A percentile compares a stretch with the other conserved stretches of the same genome.
Evolutionary conservation across 805 yeast genomes (phyloP).

Genomic region (Wickerhamomyces pijperi): DNA sequence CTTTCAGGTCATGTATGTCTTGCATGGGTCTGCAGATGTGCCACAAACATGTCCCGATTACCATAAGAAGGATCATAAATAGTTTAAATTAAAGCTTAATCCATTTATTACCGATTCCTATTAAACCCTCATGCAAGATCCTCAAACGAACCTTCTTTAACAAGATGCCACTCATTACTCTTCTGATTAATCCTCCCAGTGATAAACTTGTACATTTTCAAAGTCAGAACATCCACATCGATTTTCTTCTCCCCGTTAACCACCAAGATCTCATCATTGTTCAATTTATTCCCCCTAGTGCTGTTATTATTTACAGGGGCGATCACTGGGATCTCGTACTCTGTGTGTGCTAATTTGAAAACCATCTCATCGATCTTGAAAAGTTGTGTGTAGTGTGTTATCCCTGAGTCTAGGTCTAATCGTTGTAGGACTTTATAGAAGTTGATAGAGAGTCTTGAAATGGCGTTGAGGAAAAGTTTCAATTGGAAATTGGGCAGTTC

Average conservation of each 20-base stretch:
- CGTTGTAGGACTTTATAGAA: conserved; percentile 4
- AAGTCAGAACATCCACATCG: conserved; percentile 4
- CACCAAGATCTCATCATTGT: background rate
- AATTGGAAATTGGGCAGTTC: conserved; percentile 10
- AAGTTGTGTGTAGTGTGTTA: conserved; percentile 5
- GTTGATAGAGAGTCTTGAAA: conserved; percentile 10
- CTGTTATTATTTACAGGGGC: background rate
- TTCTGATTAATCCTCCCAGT: conserved; percentile 6
- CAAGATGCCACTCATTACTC: conserved; percentile 18
- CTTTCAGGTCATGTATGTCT: too few species aligned
- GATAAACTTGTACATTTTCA: conserved; percentile 1
- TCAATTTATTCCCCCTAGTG: background rate
- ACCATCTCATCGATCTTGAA: conserved; percentile 14
- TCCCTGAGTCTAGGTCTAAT: conserved; percentile 8
- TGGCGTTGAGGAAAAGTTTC: conserved; percentile 4
- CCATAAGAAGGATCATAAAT: too few species aligned
- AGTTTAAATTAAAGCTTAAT: too few species aligned
- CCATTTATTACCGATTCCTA: too few species aligned
- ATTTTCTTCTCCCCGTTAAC: background rate
- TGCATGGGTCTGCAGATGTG: too few species aligned
- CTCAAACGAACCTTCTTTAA: conserved; percentile 9
- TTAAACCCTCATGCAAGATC: background rate
- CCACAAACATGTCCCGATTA: too few species aligned
- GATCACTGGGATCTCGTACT: conserved; percentile 2
- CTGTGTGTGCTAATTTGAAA: conserved; percentile 14